These are phyloP conservation scores for Fraxinus paxiana DNA, from an alignment of 305 asterid genomes.

Conservation along the genomic window DNA sequence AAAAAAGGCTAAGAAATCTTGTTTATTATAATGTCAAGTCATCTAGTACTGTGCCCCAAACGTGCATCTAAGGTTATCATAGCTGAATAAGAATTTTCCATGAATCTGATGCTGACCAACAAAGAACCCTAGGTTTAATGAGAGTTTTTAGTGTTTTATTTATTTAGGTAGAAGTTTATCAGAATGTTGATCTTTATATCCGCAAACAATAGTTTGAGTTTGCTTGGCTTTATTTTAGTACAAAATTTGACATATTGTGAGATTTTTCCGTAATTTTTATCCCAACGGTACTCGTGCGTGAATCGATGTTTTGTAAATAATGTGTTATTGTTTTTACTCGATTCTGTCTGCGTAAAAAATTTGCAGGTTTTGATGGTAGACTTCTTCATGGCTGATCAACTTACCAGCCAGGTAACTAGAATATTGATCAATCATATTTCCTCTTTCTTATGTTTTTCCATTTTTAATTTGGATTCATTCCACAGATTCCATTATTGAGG, in stretches of 20 bases:
- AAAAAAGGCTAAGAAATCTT: neutral
- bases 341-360: neutral
- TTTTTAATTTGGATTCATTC: neutral
- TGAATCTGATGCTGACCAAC: too few relatives aligned
- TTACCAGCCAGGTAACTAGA: constrained; percentile 78
- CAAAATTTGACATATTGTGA: too few relatives aligned
- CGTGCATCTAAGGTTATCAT: neutral
- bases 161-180: too few relatives aligned
- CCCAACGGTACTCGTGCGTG: too few relatives aligned
- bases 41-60: neutral
- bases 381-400: constrained; percentile 97
- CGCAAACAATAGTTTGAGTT: too few relatives aligned
- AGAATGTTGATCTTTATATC: too few relatives aligned
- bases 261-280: too few relatives aligned
- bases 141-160: too few relatives aligned
- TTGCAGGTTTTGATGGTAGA: constrained; percentile 79
- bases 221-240: too few relatives aligned
- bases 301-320: too few relatives aligned
- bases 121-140: too few relatives aligned
- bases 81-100: neutral
- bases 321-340: too few relatives aligned
- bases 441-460: neutral
- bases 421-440: neutral
- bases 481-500: constrained; percentile 71
- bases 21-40: neutral